A percentile compares a stretch with the other conserved stretches of the same genome.
Conservation (phyloP, 768 basidiomycete genomes). For the Roridomyces roridus region DNA sequence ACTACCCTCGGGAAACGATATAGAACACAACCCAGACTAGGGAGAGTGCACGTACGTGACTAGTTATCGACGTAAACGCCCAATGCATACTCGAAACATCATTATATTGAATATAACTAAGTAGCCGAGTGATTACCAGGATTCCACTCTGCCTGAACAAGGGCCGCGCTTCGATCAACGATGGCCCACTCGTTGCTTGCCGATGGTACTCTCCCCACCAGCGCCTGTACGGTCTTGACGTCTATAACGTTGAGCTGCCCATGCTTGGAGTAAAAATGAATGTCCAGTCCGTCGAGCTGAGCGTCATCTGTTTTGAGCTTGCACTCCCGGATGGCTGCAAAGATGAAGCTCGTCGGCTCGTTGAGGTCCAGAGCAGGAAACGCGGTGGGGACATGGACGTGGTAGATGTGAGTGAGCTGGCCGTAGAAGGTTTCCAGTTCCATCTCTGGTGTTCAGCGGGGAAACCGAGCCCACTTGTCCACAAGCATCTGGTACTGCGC, state of each 20-base stretch:
- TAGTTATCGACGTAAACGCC: no score
- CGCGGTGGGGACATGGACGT: conserved; percentile 15
- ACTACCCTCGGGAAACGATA: no score
- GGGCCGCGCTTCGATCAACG: conserved; percentile 31
- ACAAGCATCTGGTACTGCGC: no score
- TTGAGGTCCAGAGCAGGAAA: conserved; percentile 8
- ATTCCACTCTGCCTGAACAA: no score
- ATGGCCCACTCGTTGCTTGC: conserved; percentile 21
- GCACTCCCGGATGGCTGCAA: conserved; percentile 24
- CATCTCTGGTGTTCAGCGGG: conserved; percentile 26
- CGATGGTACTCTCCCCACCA: conserved; percentile 30
- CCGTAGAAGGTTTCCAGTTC: conserved; percentile 23
- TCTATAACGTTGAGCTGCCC: conserved; percentile 26
- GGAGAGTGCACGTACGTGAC: no score
- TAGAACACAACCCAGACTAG: no score
- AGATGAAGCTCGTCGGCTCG: conserved; percentile 8
- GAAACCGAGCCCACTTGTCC: conserved; percentile 34
- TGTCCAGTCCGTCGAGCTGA: no score
- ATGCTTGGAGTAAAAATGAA: conserved; percentile 23
- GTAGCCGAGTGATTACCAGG: conserved; percentile 6
- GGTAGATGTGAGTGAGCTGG: conserved; percentile 31
- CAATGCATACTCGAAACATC: no score
- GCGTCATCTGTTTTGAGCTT: neutral
- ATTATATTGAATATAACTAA: no score
- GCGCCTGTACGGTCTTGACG: conserved; percentile 28